phyloP scores from a whole-genome alignment of 805 yeast genomes.

The Metschnikowia lunata region DNA sequence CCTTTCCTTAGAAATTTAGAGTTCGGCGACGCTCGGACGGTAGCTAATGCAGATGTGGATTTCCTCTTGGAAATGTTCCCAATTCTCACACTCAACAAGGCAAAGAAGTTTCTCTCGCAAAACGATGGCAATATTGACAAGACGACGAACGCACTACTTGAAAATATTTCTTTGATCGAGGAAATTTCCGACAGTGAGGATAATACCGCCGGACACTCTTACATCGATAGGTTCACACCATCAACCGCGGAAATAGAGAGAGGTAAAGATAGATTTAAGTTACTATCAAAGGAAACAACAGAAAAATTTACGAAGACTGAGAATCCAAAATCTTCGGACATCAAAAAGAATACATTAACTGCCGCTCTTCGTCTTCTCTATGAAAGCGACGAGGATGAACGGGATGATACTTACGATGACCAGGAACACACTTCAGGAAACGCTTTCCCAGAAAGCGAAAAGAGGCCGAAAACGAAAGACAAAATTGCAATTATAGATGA shows the following conservation, averaged over 20 bases:
- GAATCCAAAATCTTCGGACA: slow-evolving; percentile 22
- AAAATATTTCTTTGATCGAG: slow-evolving; percentile 47
- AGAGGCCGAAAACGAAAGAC: slow-evolving; percentile 8
- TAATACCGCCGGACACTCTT: not conserved
- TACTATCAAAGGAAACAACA: slow-evolving; percentile 22
- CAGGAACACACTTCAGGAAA: slow-evolving; percentile 40
- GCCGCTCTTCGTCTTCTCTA: slow-evolving; percentile 62
- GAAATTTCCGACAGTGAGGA: slow-evolving; percentile 18
- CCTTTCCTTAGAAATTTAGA: slow-evolving; percentile 37
- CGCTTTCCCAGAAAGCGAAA: slow-evolving; percentile 10
- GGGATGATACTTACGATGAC: slow-evolving; percentile 72
- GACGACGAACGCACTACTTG: slow-evolving; percentile 58
- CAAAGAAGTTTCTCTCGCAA: slow-evolving; percentile 45
- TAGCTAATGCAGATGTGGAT: slow-evolving; percentile 33
- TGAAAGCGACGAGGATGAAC: slow-evolving; percentile 79
- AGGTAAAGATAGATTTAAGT: slow-evolving; percentile 14
- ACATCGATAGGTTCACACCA: not conserved
- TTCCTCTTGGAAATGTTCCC: slow-evolving; percentile 64
- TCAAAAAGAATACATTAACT: slow-evolving; percentile 53
- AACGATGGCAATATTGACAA: slow-evolving; percentile 51
- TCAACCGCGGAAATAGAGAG: slow-evolving; percentile 11
- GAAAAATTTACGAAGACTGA: slow-evolving; percentile 8
- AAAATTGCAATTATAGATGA: slow-evolving; percentile 26
- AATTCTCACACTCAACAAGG: slow-evolving; percentile 43
- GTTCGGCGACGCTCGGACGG: slow-evolving; percentile 12